Conservation (phyloP, 495 filamentous ascomycete species). For the Penicillium lividum region DNA sequence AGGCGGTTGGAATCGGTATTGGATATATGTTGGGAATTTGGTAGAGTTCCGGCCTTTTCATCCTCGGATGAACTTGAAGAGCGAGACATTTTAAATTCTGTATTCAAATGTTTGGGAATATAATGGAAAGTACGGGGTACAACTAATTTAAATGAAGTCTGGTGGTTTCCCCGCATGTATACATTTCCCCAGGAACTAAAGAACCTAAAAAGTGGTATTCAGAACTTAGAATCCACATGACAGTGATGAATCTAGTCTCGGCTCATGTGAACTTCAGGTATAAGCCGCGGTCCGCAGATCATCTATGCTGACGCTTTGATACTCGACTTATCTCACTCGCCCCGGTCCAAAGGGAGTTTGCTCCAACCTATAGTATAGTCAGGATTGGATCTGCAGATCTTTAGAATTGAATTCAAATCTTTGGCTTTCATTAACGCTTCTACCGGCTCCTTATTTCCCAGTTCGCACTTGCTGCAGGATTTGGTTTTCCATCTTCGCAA, state of each 20-base stretch:
- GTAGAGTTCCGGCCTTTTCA: conserved; percentile 20
- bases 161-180: not conserved
- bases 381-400: not conserved
- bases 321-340: not conserved
- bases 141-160: not conserved
- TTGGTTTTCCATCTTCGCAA: conserved; percentile 74
- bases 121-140: not conserved
- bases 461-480: conserved; percentile 45
- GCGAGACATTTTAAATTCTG: conserved; percentile 11
- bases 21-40: conserved; percentile 2
- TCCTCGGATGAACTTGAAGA: conserved; percentile 20
- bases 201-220: not conserved
- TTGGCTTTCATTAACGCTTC: not conserved
- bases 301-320: not conserved
- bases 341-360: not conserved
- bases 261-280: not conserved
- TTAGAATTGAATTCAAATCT: not conserved
- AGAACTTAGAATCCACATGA: not conserved
- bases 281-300: not conserved
- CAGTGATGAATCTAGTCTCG: not conserved
- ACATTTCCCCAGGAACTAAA: not conserved
- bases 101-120: not conserved
- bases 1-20: conserved; percentile 24
- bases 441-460: not conserved
- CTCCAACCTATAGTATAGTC: no score